Percentiles rank a stretch among this genome's conserved stretches.
These are phyloP conservation scores for Solanum arcanum DNA, from an alignment of 257 asterid species.

Conservation along the genomic window DNA sequence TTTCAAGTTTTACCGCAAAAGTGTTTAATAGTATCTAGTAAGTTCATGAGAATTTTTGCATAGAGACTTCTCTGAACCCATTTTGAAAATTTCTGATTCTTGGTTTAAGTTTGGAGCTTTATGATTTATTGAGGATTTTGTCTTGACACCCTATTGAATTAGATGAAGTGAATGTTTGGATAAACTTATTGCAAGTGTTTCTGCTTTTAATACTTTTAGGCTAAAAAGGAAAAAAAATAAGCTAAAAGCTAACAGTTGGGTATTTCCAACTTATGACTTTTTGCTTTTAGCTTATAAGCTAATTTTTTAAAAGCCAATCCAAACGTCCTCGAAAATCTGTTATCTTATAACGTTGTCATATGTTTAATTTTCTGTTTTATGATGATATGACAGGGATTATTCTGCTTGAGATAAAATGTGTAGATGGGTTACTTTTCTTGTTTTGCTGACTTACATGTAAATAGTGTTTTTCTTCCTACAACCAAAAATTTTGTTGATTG, in stretches of 20 bases:
- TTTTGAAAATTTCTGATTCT: neutral
- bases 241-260: neutral
- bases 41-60: neutral
- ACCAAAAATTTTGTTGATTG: neutral
- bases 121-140: slow-evolving; percentile 12
- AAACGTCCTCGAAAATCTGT: neutral
- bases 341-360: neutral
- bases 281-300: no score
- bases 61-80: neutral
- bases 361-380: neutral
- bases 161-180: neutral
- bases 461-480: neutral
- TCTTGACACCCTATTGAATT: neutral
- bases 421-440: neutral
- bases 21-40: neutral
- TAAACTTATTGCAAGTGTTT: neutral
- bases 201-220: neutral
- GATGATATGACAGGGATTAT: neutral
- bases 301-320: neutral
- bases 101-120: slow-evolving; percentile 2
- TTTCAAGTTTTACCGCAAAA: neutral
- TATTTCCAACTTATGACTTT: no score
- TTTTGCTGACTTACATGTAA: neutral
- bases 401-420: neutral
- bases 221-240: neutral